These are phyloP conservation scores for Peronospora farinosa DNA, from an alignment of 352 stramenopile genomes.

Conservation along the genomic window DNA sequence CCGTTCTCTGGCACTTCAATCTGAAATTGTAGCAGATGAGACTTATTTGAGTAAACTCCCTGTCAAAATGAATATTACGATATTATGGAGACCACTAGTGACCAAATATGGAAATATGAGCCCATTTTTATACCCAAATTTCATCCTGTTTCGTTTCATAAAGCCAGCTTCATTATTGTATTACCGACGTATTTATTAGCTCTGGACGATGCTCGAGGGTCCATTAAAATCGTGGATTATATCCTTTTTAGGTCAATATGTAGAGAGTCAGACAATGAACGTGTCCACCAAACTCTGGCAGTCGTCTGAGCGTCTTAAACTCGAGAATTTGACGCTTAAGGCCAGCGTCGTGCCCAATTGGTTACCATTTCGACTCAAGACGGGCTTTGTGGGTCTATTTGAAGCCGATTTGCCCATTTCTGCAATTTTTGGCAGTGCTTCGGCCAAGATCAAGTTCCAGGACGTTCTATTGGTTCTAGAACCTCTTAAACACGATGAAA, in stretches of 20 bases:
- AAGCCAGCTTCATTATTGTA: slow-evolving; percentile 15
- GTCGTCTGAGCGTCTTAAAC: slow-evolving; percentile 80
- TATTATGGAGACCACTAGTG: too few species aligned
- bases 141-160: slow-evolving; percentile 8
- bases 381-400: slow-evolving; percentile 81
- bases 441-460: slow-evolving; percentile 84
- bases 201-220: slow-evolving; percentile 64
- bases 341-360: slow-evolving; percentile 71
- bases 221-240: slow-evolving; percentile 84
- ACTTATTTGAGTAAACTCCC: background rate
- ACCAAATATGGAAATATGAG: background rate
- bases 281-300: slow-evolving; percentile 86
- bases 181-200: slow-evolving; percentile 17
- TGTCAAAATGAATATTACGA: background rate
- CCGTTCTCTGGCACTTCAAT: background rate
- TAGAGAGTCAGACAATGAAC: slow-evolving; percentile 79
- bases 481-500: slow-evolving; percentile 63
- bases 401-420: slow-evolving; percentile 81
- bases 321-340: slow-evolving; percentile 84
- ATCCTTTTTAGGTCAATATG: slow-evolving; percentile 83
- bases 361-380: slow-evolving; percentile 82
- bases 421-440: slow-evolving; percentile 70
- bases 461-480: slow-evolving; percentile 80
- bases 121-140: background rate
- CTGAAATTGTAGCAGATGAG: background rate